A percentile compares a stretch with the other conserved stretches of the same genome.
Conservation (phyloP, 805 yeast genomes). For the Candida verbasci region DNA sequence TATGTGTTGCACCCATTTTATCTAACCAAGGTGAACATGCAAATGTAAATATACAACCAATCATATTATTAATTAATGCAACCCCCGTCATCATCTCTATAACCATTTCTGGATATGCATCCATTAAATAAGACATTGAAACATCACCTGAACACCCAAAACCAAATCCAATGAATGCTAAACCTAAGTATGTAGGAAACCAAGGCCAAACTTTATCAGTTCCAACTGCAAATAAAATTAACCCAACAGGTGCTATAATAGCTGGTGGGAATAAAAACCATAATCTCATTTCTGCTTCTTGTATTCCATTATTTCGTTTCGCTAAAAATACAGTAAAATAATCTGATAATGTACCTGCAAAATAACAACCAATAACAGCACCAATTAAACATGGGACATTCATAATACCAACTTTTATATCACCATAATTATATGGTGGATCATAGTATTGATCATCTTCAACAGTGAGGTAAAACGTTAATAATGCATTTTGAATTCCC, state of each 20-base stretch:
- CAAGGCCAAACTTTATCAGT: slow-evolving; percentile 33
- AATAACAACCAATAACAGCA: slow-evolving; percentile 34
- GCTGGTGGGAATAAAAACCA: slow-evolving; percentile 32
- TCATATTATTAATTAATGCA: slow-evolving; percentile 32
- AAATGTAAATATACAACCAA: slow-evolving; percentile 36
- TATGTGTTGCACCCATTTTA: slow-evolving; percentile 30
- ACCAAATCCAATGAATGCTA: slow-evolving; percentile 34
- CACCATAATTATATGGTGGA: slow-evolving; percentile 30
- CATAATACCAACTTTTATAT: slow-evolving; percentile 36
- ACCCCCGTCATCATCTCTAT: slow-evolving; percentile 39
- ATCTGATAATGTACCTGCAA: slow-evolving; percentile 32
- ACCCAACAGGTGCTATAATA: slow-evolving; percentile 31
- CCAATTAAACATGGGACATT: slow-evolving; percentile 38
- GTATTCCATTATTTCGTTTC: slow-evolving; percentile 30
- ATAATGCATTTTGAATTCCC: slow-evolving; percentile 37
- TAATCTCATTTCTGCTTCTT: slow-evolving; percentile 35
- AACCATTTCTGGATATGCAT: slow-evolving; percentile 37
- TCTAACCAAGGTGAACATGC: slow-evolving; percentile 37
- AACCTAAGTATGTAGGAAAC: slow-evolving; percentile 35
- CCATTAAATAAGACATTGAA: slow-evolving; percentile 36
- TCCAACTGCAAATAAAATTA: slow-evolving; percentile 35
- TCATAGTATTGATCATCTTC: slow-evolving; percentile 33
- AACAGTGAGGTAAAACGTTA: slow-evolving; percentile 36
- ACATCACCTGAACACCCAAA: slow-evolving; percentile 38
- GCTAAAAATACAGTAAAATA: slow-evolving; percentile 34